These are phyloP conservation scores for Blastomyces parvus DNA, from an alignment of 2,329 filamentous ascomycete genomes.

Conservation along the genomic window DNA sequence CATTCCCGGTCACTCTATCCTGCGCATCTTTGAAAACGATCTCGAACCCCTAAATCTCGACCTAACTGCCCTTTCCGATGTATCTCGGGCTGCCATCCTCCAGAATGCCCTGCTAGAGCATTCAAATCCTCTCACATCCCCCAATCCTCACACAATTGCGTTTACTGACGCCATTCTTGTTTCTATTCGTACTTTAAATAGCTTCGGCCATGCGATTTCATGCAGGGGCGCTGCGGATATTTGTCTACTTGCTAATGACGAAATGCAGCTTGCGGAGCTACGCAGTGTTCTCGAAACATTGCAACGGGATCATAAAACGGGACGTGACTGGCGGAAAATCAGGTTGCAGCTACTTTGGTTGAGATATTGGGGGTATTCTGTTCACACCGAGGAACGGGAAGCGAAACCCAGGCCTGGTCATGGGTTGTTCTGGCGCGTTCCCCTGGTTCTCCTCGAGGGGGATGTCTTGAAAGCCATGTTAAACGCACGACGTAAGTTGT, in stretches of 20 bases:
- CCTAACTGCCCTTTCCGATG: slow-evolving; percentile 25
- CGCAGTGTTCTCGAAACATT: slow-evolving; percentile 44
- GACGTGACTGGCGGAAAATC: slow-evolving; percentile 41
- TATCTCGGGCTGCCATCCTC: slow-evolving; percentile 34
- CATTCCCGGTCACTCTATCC: slow-evolving; percentile 38
- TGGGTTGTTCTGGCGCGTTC: slow-evolving; percentile 42
- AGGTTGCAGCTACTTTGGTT: slow-evolving; percentile 50
- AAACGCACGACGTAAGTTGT: slow-evolving; percentile 34
- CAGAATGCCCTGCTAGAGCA: slow-evolving; percentile 32
- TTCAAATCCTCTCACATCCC: slow-evolving; percentile 35
- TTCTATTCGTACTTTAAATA: slow-evolving; percentile 33
- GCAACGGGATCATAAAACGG: slow-evolving; percentile 35
- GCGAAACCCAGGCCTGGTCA: slow-evolving; percentile 27
- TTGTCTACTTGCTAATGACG: slow-evolving; percentile 43
- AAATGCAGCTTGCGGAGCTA: slow-evolving; percentile 46
- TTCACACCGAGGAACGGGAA: slow-evolving; percentile 16
- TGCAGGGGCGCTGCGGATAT: slow-evolving; percentile 38
- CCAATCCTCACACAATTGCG: slow-evolving; percentile 30
- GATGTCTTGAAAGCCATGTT: slow-evolving; percentile 50
- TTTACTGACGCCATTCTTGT: slow-evolving; percentile 35
- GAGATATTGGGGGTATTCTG: slow-evolving; percentile 45
- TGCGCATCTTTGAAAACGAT: slow-evolving; percentile 17
- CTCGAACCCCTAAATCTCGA: slow-evolving; percentile 25
- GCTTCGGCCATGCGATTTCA: slow-evolving; percentile 30
- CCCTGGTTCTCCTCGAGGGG: slow-evolving; percentile 42